A percentile compares a stretch with the other conserved stretches of the same genome.
These are phyloP conservation scores for Escallonia herrerae DNA, from an alignment of 129 eudicot species.

Conservation along the genomic window DNA sequence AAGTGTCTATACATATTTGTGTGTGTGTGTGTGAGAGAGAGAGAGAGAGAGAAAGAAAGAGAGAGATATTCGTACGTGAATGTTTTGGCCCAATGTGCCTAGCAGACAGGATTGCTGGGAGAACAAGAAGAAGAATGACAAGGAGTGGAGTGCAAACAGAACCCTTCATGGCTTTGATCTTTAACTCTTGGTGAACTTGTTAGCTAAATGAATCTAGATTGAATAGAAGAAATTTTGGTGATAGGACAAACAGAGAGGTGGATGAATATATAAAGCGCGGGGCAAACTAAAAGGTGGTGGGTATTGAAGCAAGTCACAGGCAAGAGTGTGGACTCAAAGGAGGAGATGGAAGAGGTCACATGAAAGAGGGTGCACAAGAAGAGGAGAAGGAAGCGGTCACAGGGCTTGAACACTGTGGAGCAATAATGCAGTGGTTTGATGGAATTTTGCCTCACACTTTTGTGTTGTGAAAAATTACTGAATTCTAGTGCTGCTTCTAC, in stretches of 20 bases:
- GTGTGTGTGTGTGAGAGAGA: no score
- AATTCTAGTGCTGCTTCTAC: conserved; percentile 13
- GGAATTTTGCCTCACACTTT: conserved; percentile 35
- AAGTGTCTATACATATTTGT: no score
- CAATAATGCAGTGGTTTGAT: conserved; percentile 11
- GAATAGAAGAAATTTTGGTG: conserved; percentile 5
- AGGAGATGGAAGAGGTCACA: conserved; percentile 42
- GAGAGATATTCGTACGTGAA: conserved; percentile 32
- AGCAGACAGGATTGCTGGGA: conserved; percentile 26
- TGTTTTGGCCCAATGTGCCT: conserved; percentile 44
- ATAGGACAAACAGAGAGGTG: background rate
- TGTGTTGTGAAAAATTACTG: conserved; percentile 6
- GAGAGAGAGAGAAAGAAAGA: conserved; percentile 9
- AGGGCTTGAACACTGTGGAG: conserved; percentile 33
- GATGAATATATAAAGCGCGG: conserved; percentile 14
- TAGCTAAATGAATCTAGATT: background rate
- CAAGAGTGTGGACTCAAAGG: conserved; percentile 25
- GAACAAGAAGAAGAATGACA: conserved; percentile 35
- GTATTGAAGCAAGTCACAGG: conserved; percentile 95
- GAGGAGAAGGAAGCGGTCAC: conserved; percentile 17
- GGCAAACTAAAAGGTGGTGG: conserved; percentile 7
- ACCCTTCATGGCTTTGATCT: conserved; percentile 24
- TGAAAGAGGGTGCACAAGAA: conserved; percentile 42
- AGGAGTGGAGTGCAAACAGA: conserved; percentile 12
- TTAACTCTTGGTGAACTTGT: background rate